Percentiles rank a stretch among this genome's conserved stretches.
Evolutionary conservation across 768 basidiomycete genomes (phyloP).

Genomic region (Boletales sp.): DNA sequence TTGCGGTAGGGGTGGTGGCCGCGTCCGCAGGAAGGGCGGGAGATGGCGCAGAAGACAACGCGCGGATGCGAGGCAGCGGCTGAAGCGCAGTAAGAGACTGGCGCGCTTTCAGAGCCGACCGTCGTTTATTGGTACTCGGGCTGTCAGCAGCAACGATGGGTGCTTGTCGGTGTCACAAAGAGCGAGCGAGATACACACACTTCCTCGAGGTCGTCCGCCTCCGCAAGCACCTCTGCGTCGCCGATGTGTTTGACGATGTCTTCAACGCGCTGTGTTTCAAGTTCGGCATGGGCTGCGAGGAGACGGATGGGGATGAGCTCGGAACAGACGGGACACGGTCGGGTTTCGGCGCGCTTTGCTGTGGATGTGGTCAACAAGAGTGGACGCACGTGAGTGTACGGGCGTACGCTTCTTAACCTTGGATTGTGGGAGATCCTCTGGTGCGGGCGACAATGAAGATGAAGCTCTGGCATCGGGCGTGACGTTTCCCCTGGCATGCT

Average conservation of each 20-base stretch:
- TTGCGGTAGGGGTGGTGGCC: slow-evolving; percentile 28
- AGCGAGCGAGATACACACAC: slow-evolving; percentile 38
- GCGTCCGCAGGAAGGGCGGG: slow-evolving; percentile 14
- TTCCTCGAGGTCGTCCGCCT: slow-evolving; percentile 48
- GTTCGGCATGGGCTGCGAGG: slow-evolving; percentile 56
- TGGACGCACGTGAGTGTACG: background rate
- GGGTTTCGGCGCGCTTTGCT: slow-evolving; percentile 75
- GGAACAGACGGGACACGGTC: slow-evolving; percentile 69
- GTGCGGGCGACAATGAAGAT: slow-evolving; percentile 34
- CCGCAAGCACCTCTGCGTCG: slow-evolving; percentile 50
- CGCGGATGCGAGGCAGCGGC: slow-evolving; percentile 23
- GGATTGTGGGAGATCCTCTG: slow-evolving; percentile 27
- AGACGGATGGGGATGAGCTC: slow-evolving; percentile 72
- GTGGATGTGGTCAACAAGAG: background rate
- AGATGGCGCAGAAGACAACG: slow-evolving; percentile 14
- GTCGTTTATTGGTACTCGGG: slow-evolving; percentile 25
- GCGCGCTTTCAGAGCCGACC: slow-evolving; percentile 45
- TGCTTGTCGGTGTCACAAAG: slow-evolving; percentile 12
- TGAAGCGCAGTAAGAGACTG: slow-evolving; percentile 32
- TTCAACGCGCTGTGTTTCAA: slow-evolving; percentile 69
- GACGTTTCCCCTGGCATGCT: slow-evolving; percentile 36
- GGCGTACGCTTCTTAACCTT: slow-evolving; percentile 49
- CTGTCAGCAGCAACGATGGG: slow-evolving; percentile 28
- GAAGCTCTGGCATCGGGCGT: slow-evolving; percentile 15
- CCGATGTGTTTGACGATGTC: slow-evolving; percentile 63